Percentiles rank a stretch among this genome's conserved stretches.
Evolutionary conservation across 2,329 filamentous ascomycete genomes (phyloP).

Genomic region (Colletotrichum navitas): DNA sequence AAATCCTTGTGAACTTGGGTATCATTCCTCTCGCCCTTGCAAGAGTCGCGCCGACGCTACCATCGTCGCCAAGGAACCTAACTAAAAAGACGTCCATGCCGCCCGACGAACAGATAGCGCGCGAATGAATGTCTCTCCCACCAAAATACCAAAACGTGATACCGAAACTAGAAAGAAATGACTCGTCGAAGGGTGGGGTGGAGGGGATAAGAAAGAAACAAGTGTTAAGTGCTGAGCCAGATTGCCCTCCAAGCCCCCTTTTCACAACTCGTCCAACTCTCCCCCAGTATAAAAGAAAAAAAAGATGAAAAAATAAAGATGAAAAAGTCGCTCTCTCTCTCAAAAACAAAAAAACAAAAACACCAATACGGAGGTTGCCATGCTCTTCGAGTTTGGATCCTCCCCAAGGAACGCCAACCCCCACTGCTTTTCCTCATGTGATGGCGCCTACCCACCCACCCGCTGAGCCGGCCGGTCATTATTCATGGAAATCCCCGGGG

Average conservation of each 20-base stretch:
- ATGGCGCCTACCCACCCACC: slow-evolving; percentile 19
- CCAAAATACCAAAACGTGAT: not conserved
- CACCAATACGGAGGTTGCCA: slow-evolving; percentile 9
- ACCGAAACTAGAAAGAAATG: slow-evolving; percentile 9
- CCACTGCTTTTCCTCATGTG: slow-evolving; percentile 40
- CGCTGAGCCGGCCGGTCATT: slow-evolving; percentile 35
- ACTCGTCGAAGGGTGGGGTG: not conserved
- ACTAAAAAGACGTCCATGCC: slow-evolving; percentile 15
- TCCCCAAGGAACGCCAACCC: slow-evolving; percentile 33
- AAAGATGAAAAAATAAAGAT: slow-evolving; percentile 6
- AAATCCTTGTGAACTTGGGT: slow-evolving; percentile 26
- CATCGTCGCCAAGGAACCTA: slow-evolving; percentile 29
- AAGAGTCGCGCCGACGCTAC: slow-evolving; percentile 26
- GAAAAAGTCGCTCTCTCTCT: slow-evolving; percentile 19
- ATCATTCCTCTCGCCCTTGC: slow-evolving; percentile 41
- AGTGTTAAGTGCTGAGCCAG: not conserved
- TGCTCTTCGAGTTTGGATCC: slow-evolving; percentile 4
- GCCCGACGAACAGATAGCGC: slow-evolving; percentile 2
- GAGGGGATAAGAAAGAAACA: slow-evolving; percentile 11
- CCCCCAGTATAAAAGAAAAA: slow-evolving; percentile 19
- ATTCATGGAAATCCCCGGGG: slow-evolving; percentile 33
- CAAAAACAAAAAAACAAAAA: not conserved
- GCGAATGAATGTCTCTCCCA: slow-evolving; percentile 12
- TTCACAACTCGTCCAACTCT: not conserved
- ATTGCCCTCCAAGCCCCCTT: not conserved